These are phyloP conservation scores for Apiotrichum laibachii DNA, from an alignment of 1,284 basidiomycete species.

Conservation along the genomic window DNA sequence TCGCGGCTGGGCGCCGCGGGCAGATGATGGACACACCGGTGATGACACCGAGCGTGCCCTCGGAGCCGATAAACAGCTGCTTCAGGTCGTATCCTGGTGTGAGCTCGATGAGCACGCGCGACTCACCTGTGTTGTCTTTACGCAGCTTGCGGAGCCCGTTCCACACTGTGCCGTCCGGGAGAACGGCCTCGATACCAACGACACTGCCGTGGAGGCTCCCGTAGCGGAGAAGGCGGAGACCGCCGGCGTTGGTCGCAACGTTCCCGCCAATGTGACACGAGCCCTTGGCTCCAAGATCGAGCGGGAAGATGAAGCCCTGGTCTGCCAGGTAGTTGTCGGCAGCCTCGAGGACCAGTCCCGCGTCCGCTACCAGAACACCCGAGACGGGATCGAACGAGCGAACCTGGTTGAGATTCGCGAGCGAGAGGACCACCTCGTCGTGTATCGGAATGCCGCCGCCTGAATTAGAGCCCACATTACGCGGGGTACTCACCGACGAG, in stretches of 20 bases:
- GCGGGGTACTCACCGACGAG: slow-evolving; percentile 61
- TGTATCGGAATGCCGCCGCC: slow-evolving; percentile 90
- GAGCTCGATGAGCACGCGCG: neutral
- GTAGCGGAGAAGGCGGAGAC: slow-evolving; percentile 87
- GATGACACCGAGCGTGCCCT: slow-evolving; percentile 92
- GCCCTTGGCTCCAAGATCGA: slow-evolving; percentile 97
- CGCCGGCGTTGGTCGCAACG: slow-evolving; percentile 95
- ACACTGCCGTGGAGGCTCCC: slow-evolving; percentile 94
- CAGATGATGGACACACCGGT: slow-evolving; percentile 94
- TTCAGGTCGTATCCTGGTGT: slow-evolving; percentile 90
- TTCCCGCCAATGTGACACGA: slow-evolving; percentile 99
- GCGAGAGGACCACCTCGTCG: slow-evolving; percentile 83
- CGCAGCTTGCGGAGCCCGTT: slow-evolving; percentile 75
- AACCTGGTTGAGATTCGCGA: slow-evolving; percentile 78
- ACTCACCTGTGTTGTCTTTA: slow-evolving; percentile 94
- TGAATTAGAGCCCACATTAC: neutral
- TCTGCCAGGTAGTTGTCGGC: slow-evolving; percentile 83
- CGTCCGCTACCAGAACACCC: slow-evolving; percentile 66
- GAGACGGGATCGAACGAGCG: slow-evolving; percentile 91
- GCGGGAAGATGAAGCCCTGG: slow-evolving; percentile 92
- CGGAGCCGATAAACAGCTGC: slow-evolving; percentile 96
- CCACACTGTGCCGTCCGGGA: slow-evolving; percentile 91
- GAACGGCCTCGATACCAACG: slow-evolving; percentile 93
- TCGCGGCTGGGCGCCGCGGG: slow-evolving; percentile 75
- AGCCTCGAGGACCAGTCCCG: slow-evolving; percentile 90